Evolutionary conservation across 495 filamentous ascomycete genomes (phyloP).

Genomic region (Rusavskia elegans): DNA sequence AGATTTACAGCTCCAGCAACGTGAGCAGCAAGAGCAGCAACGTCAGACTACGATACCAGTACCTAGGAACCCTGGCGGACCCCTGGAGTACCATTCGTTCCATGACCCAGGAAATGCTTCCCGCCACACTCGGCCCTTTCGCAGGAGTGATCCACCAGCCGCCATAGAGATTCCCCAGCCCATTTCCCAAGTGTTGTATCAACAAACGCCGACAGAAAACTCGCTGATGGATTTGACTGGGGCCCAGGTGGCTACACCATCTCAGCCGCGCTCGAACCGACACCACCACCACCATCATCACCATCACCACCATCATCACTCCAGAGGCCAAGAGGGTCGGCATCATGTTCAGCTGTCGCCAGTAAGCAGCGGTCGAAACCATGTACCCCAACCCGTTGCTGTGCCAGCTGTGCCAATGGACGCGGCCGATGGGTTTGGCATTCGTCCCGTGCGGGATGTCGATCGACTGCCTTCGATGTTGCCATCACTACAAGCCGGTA

Average conservation of each 20-base stretch:
- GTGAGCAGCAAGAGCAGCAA: constrained; percentile 22
- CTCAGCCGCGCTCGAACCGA: constrained; percentile 52
- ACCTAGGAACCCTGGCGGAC: constrained; percentile 6
- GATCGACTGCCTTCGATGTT: constrained; percentile 80
- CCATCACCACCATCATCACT: constrained; percentile 44
- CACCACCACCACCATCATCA: constrained; percentile 28
- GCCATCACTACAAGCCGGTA: constrained; percentile 49
- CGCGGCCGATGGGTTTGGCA: constrained; percentile 52
- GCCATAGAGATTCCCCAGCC: constrained; percentile 57
- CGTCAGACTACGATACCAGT: constrained; percentile 6
- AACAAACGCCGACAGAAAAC: constrained; percentile 22
- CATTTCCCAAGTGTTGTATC: constrained; percentile 29
- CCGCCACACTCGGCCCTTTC: constrained; percentile 32
- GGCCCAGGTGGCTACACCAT: constrained; percentile 50
- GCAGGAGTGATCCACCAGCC: constrained; percentile 54
- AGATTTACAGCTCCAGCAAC: constrained; percentile 22
- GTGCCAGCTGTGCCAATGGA: constrained; percentile 61
- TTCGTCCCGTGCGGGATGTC: constrained; percentile 68
- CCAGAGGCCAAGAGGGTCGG: constrained; percentile 44
- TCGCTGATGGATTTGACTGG: constrained; percentile 46
- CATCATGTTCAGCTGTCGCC: constrained; percentile 18
- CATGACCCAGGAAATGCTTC: constrained; percentile 22
- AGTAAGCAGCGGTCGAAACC: constrained; percentile 26
- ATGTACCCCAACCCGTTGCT: constrained; percentile 48
- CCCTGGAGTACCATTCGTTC: constrained; percentile 17